phyloP scores from a whole-genome alignment of 495 filamentous ascomycete genomes.

The Hamigera avellanea region DNA sequence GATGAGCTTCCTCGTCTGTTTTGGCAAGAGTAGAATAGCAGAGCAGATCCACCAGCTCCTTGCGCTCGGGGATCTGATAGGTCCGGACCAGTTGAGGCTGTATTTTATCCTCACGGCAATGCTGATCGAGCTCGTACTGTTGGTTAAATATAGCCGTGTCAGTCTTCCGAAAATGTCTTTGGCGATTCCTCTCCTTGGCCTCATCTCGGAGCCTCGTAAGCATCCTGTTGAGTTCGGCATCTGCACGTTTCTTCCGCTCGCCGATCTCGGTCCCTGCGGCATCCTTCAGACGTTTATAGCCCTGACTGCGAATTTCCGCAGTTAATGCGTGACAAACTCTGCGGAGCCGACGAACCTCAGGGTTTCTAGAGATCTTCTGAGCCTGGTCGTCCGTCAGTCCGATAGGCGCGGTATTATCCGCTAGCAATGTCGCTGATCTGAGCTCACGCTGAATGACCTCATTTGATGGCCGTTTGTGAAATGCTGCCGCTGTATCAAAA shows the following conservation, averaged over 20 bases:
- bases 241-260: conserved; percentile 1
- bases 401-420: conserved; percentile 1
- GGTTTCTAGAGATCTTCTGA: neutral
- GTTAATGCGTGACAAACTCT: neutral
- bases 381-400: conserved; percentile 2
- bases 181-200: conserved; percentile 1
- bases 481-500: too few species aligned
- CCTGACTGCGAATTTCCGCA: neutral
- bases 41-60: too few species aligned
- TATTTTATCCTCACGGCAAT: too few species aligned
- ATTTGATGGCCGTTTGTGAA: too few species aligned
- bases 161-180: conserved; percentile 7
- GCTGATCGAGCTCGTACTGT: too few species aligned
- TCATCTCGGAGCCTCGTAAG: neutral
- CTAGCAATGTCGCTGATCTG: too few species aligned
- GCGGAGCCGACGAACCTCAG: neutral
- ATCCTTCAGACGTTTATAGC: conserved; percentile 5
- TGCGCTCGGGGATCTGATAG: too few species aligned
- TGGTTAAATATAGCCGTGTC: too few species aligned
- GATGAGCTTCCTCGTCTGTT: too few species aligned
- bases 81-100: too few species aligned
- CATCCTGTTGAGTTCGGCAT: conserved; percentile 1
- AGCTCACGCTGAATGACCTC: too few species aligned
- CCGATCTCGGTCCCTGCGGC: conserved; percentile 5
- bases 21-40: too few species aligned